Evolutionary conservation across 2,329 filamentous ascomycete species (phyloP).

Genomic region (Trichoderma cornu-damae): DNA sequence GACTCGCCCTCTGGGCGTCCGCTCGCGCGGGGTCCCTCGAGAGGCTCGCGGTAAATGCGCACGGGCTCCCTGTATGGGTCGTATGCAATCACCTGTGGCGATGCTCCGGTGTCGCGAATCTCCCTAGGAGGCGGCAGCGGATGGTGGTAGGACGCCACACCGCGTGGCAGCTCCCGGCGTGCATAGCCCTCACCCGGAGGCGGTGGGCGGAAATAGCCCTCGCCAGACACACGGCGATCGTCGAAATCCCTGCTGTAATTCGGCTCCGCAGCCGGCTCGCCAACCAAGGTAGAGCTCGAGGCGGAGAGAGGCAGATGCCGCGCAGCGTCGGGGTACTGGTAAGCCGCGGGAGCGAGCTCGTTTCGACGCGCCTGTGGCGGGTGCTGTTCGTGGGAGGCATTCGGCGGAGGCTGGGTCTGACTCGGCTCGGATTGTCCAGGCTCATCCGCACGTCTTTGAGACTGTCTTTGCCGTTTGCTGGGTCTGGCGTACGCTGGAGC

Average conservation of each 20-base stretch:
- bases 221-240: slow-evolving; percentile 26
- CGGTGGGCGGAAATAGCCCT: slow-evolving; percentile 26
- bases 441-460: slow-evolving; percentile 36
- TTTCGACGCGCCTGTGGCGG: slow-evolving; percentile 29
- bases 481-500: slow-evolving; percentile 50
- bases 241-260: slow-evolving; percentile 34
- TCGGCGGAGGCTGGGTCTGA: slow-evolving; percentile 38
- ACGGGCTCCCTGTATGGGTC: slow-evolving; percentile 39
- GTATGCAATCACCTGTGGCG: slow-evolving; percentile 40
- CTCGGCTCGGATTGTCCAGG: slow-evolving; percentile 36
- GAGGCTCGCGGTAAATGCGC: slow-evolving; percentile 42
- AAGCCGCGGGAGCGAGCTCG: slow-evolving; percentile 32
- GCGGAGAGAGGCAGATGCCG: slow-evolving; percentile 27
- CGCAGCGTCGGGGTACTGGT: slow-evolving; percentile 27
- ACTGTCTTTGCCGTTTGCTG: slow-evolving; percentile 52
- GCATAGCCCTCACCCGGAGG: slow-evolving; percentile 25
- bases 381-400: slow-evolving; percentile 32
- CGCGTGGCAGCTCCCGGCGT: slow-evolving; percentile 20
- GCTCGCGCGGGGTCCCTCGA: slow-evolving; percentile 42
- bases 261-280: slow-evolving; percentile 23
- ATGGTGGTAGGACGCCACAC: slow-evolving; percentile 26
- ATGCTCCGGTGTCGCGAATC: slow-evolving; percentile 36
- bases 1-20: slow-evolving; percentile 47
- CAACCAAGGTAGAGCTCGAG: slow-evolving; percentile 26
- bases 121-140: slow-evolving; percentile 35